phyloP scores from a whole-genome alignment of 1,284 basidiomycete genomes.

The Trichosporon ovoides region DNA sequence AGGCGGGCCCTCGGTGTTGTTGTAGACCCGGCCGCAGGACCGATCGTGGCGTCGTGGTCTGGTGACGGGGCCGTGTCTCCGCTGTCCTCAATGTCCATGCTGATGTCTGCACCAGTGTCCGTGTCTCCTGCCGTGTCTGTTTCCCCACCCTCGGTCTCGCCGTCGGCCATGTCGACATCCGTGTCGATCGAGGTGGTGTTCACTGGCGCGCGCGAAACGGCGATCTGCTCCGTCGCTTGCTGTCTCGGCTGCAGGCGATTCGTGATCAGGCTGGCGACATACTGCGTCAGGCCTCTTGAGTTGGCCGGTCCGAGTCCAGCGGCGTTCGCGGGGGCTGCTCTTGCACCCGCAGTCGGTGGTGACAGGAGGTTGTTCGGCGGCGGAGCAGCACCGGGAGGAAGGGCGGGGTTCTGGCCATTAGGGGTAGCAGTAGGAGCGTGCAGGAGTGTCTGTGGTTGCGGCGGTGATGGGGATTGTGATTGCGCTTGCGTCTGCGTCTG shows the following conservation, averaged over 20 bases:
- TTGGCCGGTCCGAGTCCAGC: not conserved
- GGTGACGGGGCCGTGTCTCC: not conserved
- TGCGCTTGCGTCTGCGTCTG: constrained; percentile 4
- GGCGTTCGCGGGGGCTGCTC: not conserved
- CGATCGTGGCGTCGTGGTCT: not conserved
- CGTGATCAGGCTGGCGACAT: constrained; percentile 13
- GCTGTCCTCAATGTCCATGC: constrained; percentile 19
- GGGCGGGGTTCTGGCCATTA: not conserved
- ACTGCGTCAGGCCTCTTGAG: constrained; percentile 19
- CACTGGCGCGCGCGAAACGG: not conserved
- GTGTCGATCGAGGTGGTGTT: constrained; percentile 26
- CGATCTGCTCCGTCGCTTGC: not conserved
- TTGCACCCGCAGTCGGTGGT: not conserved
- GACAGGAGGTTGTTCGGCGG: not conserved
- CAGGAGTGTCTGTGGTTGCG: not conserved
- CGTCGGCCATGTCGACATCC: constrained; percentile 47
- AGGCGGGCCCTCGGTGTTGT: constrained; percentile 41
- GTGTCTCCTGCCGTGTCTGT: constrained; percentile 33
- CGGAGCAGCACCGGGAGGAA: not conserved
- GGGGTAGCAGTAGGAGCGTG: not conserved
- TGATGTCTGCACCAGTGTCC: constrained; percentile 38
- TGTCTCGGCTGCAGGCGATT: constrained; percentile 11
- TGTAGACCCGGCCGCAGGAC: constrained; percentile 9
- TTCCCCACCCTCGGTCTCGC: constrained; percentile 33
- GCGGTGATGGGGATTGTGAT: not conserved